Conservation (phyloP, 257 asterid genomes). For the Salvia rosmarinus region DNA sequence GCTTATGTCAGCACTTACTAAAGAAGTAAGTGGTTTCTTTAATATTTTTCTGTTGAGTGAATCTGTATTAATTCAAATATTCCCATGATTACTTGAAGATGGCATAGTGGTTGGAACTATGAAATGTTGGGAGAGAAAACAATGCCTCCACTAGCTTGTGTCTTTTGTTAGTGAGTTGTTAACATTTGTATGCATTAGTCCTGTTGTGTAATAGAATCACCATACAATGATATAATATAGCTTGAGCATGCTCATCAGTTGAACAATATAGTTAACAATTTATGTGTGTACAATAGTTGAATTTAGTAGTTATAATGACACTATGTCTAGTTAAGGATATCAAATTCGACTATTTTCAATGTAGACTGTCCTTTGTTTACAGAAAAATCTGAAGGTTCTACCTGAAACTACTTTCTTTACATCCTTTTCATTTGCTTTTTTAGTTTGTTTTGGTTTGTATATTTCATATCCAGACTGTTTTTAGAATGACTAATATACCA, state of each 20-base stretch:
- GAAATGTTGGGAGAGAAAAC: conserved; percentile 9
- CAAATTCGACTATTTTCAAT: too few relatives aligned
- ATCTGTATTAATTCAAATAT: conserved; percentile 1
- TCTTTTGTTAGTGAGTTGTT: not conserved
- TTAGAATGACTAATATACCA: too few relatives aligned
- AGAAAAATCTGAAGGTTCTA: not conserved
- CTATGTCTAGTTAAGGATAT: too few relatives aligned
- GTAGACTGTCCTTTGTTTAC: not conserved
- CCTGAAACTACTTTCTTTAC: too few relatives aligned
- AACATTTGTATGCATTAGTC: not conserved
- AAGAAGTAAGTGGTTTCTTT: not conserved
- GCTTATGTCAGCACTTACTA: not conserved
- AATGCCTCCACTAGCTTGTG: not conserved
- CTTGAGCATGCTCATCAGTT: not conserved
- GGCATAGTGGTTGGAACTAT: conserved; percentile 11
- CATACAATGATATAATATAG: not conserved
- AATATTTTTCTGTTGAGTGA: not conserved
- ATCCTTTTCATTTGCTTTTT: too few relatives aligned
- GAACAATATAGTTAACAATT: too few relatives aligned
- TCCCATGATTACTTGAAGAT: conserved; percentile 27
- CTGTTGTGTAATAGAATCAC: too few relatives aligned
- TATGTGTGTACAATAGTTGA: too few relatives aligned
- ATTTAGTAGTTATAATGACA: too few relatives aligned
- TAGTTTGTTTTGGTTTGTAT: too few relatives aligned
- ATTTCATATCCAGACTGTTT: too few relatives aligned